A percentile compares a stretch with the other conserved stretches of the same genome.
Evolutionary conservation across 1,284 basidiomycete genomes (phyloP).

Genomic region (Ganoderma multipileum): DNA sequence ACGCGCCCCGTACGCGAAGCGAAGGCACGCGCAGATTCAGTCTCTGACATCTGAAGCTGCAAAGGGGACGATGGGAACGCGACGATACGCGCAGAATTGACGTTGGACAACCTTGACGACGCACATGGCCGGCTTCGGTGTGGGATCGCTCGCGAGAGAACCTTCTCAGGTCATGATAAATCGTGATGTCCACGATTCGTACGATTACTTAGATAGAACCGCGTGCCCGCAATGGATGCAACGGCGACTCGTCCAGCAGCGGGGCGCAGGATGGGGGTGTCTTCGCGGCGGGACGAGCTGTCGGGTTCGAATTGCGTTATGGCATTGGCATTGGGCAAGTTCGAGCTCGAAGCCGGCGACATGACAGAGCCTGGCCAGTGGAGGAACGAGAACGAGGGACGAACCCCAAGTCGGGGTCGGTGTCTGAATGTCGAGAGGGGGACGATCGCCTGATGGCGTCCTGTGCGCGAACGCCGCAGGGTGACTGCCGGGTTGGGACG

Average conservation of each 20-base stretch:
- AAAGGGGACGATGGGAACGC: slow-evolving; percentile 11
- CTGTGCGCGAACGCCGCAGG: slow-evolving; percentile 8
- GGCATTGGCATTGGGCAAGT: neutral
- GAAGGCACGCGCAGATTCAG: neutral
- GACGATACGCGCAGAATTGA: slow-evolving; percentile 19
- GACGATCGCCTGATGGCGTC: slow-evolving; percentile 21
- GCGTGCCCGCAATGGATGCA: neutral
- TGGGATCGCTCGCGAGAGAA: slow-evolving; percentile 27
- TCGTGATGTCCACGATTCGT: slow-evolving; percentile 1
- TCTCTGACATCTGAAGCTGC: too few relatives aligned
- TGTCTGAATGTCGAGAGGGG: slow-evolving; percentile 26
- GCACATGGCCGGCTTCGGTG: slow-evolving; percentile 19
- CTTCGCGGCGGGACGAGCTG: slow-evolving; percentile 22
- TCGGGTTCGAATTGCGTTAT: neutral
- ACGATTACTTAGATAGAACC: slow-evolving; percentile 21
- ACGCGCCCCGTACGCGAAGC: neutral
- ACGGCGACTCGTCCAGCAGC: slow-evolving; percentile 14
- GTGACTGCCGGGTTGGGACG: slow-evolving; percentile 19
- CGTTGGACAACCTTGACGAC: slow-evolving; percentile 27
- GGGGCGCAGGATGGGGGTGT: slow-evolving; percentile 3
- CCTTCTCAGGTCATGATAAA: neutral
- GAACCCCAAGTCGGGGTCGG: slow-evolving; percentile 29
- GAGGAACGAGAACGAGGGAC: slow-evolving; percentile 23
- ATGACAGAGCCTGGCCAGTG: slow-evolving; percentile 21
- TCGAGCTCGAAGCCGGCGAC: neutral